Evolutionary conservation across 1,284 basidiomycete genomes (phyloP), one percentile per base, ranked within the genome.

Genomic region (Rhodotorula sp.): DNA sequence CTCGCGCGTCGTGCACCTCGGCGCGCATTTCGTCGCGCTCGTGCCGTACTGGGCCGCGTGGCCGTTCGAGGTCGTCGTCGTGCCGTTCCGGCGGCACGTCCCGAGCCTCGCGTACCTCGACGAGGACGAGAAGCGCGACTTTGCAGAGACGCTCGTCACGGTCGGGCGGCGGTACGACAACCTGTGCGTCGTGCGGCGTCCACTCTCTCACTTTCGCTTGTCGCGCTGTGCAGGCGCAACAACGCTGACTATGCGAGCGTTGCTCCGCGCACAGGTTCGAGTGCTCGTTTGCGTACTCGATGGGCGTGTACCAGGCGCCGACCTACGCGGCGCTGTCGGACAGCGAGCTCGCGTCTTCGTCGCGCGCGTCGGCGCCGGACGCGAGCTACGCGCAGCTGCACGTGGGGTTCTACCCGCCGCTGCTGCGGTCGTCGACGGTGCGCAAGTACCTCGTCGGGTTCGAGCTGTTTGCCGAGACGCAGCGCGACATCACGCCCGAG

Each of bases 1-100:
- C 1, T 66, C 72, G 14, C 65, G 94, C 3, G 83, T 95, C 41
- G 89, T 97, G 3, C 81, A 88, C 48, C 71, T 73, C 80, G 91
- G 93, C 77, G 85, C 89, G 7, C 85, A 92, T 78, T 97, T 93
- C 87, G 85, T 92, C 8, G 92, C 90, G 0, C 80, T 97, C 9
- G 93, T 97, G 0, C 95, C 95, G 1, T 97, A 91, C 88, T 97
- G 95, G 95, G 95, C 94, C 2, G 87, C 89, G 45, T 98, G 95
- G 95, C 95, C 95, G 0, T 97, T 90, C 79, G 95, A 98, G 81
- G 85, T 91, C 21, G 83, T 97, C 71, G 81, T 95, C 58, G 82
- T 94, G 19, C 91, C 92, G 0, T 88, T 90, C 81, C 86, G 85
- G 74, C 85, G 91, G 9, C 92, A 94, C 77, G 88, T 95, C 57